These are phyloP conservation scores for Xylariomycetidae sp. DNA, from an alignment of 2,329 filamentous ascomycete genomes.

Conservation along the genomic window DNA sequence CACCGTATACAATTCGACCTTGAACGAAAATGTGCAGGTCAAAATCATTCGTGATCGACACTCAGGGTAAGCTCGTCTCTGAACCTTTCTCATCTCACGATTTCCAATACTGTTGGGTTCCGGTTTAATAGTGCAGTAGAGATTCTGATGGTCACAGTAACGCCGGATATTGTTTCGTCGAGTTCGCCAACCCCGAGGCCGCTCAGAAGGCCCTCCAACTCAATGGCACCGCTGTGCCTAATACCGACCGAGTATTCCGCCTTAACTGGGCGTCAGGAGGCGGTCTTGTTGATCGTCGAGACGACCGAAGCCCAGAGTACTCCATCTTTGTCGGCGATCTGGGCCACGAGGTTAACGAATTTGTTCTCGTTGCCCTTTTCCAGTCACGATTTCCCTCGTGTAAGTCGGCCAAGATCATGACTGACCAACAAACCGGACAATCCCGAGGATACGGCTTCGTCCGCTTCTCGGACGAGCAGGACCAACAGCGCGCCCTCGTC, in stretches of 20 bases:
- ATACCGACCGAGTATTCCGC: conserved; percentile 94
- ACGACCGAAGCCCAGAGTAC: conserved; percentile 93
- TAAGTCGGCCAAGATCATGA: conserved; percentile 99
- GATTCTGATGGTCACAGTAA: conserved; percentile 55
- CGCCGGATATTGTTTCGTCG: conserved; percentile 97
- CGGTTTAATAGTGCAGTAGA: background rate
- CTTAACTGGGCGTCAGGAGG: conserved; percentile 99
- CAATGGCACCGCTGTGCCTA: conserved; percentile 86
- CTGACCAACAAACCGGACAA: conserved; percentile 94
- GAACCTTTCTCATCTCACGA: too few species aligned
- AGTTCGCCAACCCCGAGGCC: conserved; percentile 77
- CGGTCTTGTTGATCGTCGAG: conserved; percentile 88
- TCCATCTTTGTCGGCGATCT: conserved; percentile 98
- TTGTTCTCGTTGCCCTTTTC: conserved; percentile 94
- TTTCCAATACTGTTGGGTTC: background rate
- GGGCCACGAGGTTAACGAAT: conserved; percentile 97
- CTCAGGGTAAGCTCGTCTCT: conserved; percentile 82
- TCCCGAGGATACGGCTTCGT: conserved; percentile 98
- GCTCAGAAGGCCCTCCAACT: conserved; percentile 87
- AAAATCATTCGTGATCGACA: conserved; percentile 99
- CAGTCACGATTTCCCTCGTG: conserved; percentile 93
- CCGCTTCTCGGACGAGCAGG: conserved; percentile 89
- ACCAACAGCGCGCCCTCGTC: conserved; percentile 90
- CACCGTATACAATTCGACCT: conserved; percentile 80
- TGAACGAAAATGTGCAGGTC: conserved; percentile 93